Percentiles rank a stretch among this genome's conserved stretches.
Evolutionary conservation across 139 green algal species (phyloP).

Genomic region (Tetradesmus obliquus): DNA sequence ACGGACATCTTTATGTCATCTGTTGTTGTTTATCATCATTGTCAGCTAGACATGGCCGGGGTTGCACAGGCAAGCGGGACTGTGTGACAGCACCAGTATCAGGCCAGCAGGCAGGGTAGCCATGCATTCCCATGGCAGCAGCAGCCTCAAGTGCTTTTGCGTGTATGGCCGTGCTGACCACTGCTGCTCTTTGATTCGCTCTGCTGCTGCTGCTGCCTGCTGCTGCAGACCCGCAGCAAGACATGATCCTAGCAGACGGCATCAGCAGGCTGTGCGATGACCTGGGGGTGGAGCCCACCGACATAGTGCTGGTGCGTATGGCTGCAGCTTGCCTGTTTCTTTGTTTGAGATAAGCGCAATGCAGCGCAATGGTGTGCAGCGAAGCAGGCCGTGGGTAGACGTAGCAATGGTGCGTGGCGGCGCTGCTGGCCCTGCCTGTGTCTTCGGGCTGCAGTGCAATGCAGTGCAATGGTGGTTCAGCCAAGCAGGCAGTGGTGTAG

Average conservation of each 20-base stretch:
- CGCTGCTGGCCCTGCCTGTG: no score
- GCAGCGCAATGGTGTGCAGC: not conserved
- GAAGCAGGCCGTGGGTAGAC: not conserved
- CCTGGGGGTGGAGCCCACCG: conserved; percentile 82
- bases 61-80: no score
- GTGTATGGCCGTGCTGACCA: not conserved
- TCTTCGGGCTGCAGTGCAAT: no score
- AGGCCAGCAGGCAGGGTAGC: no score
- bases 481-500: no score
- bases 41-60: no score
- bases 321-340: no score
- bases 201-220: conserved; percentile 2
- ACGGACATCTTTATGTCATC: not conserved
- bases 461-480: no score
- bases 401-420: not conserved
- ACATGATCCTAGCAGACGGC: conserved; percentile 78
- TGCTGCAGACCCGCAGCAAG: conserved; percentile 16
- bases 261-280: conserved; percentile 83
- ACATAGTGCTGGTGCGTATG: conserved; percentile 77
- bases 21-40: no score
- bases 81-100: no score
- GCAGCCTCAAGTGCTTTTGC: not conserved
- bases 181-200: not conserved
- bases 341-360: no score
- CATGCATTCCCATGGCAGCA: not conserved